A percentile compares a stretch with the other conserved stretches of the same genome.
phyloP scores from a whole-genome alignment of 495 filamentous ascomycete genomes.

The Polyplosphaeria fusca region DNA sequence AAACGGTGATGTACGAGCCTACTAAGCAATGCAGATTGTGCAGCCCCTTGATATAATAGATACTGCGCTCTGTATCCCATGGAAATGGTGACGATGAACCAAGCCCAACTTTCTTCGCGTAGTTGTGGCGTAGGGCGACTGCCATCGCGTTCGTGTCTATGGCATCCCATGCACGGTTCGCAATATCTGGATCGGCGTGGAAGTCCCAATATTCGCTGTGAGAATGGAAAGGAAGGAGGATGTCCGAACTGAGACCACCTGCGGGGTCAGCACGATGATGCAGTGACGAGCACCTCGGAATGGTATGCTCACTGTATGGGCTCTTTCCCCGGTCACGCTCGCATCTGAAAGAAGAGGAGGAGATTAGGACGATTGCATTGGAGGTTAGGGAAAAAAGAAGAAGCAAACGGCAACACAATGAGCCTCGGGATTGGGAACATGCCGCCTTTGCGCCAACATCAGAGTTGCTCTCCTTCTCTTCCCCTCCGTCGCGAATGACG shows the following conservation, averaged over 20 bases:
- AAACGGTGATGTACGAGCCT: background rate
- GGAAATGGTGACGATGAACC: slow-evolving; percentile 11
- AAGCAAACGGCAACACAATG: no score
- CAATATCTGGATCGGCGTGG: background rate
- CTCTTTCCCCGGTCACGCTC: slow-evolving; percentile 8
- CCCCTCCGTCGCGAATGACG: no score
- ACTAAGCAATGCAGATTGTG: slow-evolving; percentile 31
- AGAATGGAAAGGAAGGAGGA: slow-evolving; percentile 5
- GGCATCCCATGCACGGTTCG: slow-evolving; percentile 22
- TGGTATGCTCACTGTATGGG: slow-evolving; percentile 10
- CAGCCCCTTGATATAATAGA: slow-evolving; percentile 28
- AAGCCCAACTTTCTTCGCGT: slow-evolving; percentile 10
- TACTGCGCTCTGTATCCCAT: slow-evolving; percentile 29
- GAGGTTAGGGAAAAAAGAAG: slow-evolving; percentile 10
- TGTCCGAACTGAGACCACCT: slow-evolving; percentile 26
- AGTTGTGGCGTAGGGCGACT: slow-evolving; percentile 18
- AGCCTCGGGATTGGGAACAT: no score
- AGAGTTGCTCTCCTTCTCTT: no score
- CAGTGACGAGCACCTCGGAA: background rate
- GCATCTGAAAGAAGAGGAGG: background rate
- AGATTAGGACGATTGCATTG: slow-evolving; percentile 8
- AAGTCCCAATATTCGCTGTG: slow-evolving; percentile 23
- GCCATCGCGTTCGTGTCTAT: slow-evolving; percentile 23
- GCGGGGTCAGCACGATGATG: background rate
- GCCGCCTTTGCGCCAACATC: no score